Base-by-base conservation (phyloP, 768 basidiomycete species). In the Mycena polygramma region DNA sequence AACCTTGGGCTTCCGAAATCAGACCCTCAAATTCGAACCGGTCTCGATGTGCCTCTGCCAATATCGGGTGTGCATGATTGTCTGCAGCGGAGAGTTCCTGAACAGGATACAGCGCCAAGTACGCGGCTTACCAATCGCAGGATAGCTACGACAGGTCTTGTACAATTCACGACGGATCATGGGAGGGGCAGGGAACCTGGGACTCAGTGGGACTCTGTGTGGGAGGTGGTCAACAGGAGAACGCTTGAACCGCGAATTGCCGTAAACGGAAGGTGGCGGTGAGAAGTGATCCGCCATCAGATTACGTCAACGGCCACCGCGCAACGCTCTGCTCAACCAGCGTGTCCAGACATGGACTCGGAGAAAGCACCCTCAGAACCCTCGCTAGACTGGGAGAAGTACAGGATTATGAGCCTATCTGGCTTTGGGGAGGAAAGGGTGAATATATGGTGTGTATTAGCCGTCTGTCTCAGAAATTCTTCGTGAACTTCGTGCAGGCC, bases 61-160 rank as follows among this genome's bases (percentile, higher is more conserved):
- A 82, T 22, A 95, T 81, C 2, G 92, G 90, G 75, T 94, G 94
- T 0, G 92, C 91, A 75, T 94, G 94, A 77, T 94, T 94, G 81
- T 94, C 93, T 76, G 93, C 92, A 0, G 88, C 88, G 22, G 90
- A 91, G 3, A 14, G 22, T 24, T 43, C 58, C 82, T 86, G 30
- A n/a, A 55, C 48, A 43, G 45, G 19, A 49, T 53, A 22, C 36
- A 8, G 36, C 26, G 55, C 20, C 24, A 2, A 7, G 5, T 41
- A 46, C 15, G 5, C 48, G 15, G 20, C 48, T 10, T 35, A 62
- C 61, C 61, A 24, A 69, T 62, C 1, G 63, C 59, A 43, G 70
- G 70, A 45, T 67, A 71, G 22, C 22, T 37, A 9, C 49, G 39
- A 61, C 64, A 71, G 45, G 64, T 55, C 8, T 39, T 54, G 1